These are phyloP conservation scores for Ganoderma multipileum DNA, from an alignment of 1,284 basidiomycete genomes.

Conservation along the genomic window DNA sequence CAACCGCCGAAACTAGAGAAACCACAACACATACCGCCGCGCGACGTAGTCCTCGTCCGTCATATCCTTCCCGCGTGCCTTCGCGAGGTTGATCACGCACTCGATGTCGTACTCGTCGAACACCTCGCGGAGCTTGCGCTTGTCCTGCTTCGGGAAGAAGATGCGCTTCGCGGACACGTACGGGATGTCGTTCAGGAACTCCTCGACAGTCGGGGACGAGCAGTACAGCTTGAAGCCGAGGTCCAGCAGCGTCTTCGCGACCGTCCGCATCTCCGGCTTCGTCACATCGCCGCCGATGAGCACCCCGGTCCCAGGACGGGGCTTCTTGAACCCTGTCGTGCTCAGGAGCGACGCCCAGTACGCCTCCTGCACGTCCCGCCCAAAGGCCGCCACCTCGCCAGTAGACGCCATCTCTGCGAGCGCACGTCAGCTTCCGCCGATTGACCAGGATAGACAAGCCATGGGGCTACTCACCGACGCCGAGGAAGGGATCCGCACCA, in stretches of 20 bases:
- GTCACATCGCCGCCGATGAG: conserved; percentile 88
- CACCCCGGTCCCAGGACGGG: conserved; percentile 82
- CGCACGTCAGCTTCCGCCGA: conserved; percentile 4
- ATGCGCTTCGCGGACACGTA: conserved; percentile 88
- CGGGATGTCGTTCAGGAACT: conserved; percentile 83
- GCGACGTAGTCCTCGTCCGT: conserved; percentile 98
- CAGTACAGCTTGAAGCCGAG: conserved; percentile 95
- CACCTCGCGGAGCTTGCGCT: conserved; percentile 92
- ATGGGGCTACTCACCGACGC: conserved; percentile 73
- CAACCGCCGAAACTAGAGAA: neutral
- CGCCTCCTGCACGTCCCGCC: conserved; percentile 93
- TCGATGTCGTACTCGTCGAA: conserved; percentile 97
- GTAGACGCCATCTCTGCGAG: conserved; percentile 95
- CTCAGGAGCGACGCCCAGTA: conserved; percentile 94
- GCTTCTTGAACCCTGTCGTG: conserved; percentile 92
- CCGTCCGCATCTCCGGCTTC: conserved; percentile 82
- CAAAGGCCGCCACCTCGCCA: conserved; percentile 98
- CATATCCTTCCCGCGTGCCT: conserved; percentile 78
- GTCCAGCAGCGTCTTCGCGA: conserved; percentile 80
- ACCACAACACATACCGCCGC: conserved; percentile 60
- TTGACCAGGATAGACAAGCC: neutral
- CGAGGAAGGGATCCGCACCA: conserved; percentile 96
- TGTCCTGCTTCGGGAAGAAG: conserved; percentile 97
- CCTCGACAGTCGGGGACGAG: conserved; percentile 83
- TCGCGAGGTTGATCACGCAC: conserved; percentile 94